Conservation (phyloP, 2,329 filamentous ascomycete genomes). For the Cordyceps cateniannulata region DNA sequence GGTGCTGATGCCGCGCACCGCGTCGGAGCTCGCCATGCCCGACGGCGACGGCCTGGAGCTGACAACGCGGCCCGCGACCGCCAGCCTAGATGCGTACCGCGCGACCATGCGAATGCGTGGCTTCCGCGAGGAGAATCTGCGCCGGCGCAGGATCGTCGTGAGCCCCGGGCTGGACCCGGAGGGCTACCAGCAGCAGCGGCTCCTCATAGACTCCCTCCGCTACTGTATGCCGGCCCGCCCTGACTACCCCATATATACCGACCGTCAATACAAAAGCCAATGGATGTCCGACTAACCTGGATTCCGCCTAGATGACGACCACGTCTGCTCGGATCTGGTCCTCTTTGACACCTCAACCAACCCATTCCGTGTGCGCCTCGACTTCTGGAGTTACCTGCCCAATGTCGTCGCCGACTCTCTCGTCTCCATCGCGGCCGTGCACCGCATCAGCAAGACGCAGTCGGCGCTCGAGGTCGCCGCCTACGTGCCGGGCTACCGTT, state of each 20-base stretch:
- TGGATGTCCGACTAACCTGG: too few relatives aligned
- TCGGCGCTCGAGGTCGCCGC: not conserved
- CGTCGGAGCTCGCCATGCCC: not conserved
- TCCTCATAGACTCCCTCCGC: constrained; percentile 10
- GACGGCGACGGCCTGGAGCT: not conserved
- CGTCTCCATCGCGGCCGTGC: constrained; percentile 10
- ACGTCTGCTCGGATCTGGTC: constrained; percentile 13
- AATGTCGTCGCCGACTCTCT: constrained; percentile 11
- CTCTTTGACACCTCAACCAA: constrained; percentile 13
- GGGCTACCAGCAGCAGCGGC: constrained; percentile 9
- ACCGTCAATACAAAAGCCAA: not conserved
- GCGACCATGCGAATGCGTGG: not conserved
- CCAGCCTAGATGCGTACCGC: not conserved
- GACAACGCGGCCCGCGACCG: not conserved
- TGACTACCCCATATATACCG: too few relatives aligned
- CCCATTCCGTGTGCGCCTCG: constrained; percentile 3
- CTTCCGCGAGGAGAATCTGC: not conserved
- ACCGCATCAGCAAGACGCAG: constrained; percentile 13
- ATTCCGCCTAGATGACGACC: not conserved
- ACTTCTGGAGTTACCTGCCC: constrained; percentile 12
- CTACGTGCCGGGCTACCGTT: not conserved
- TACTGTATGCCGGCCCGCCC: constrained; percentile 5
- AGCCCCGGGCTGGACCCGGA: constrained; percentile 7
- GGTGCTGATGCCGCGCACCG: constrained; percentile 13
- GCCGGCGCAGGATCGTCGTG: not conserved